Base-by-base conservation (phyloP, 139 green algal genomes). In the Coelastrella sp. region DNA sequence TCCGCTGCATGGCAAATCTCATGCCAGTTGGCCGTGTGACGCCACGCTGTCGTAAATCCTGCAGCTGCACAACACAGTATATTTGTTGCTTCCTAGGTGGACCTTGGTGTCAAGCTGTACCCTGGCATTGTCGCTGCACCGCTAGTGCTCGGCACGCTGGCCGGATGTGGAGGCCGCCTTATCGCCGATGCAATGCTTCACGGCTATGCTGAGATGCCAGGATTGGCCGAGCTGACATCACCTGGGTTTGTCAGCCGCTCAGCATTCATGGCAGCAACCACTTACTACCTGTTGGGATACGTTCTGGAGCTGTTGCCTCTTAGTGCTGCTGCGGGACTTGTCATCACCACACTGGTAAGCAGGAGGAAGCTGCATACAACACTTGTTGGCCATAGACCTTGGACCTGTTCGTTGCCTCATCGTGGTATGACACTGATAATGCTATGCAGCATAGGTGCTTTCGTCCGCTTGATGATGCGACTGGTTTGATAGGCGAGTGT, bases 121-220 rank as follows among this genome's bases (percentile, higher is more conserved):
- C 94, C 94, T 5, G 92, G 92, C 0, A 86, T 94, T 3, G 54
- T 93, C 13, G 90, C 90, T 11, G 94, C 92, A 22, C 91, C 94
- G 0, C 65, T 96, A 4, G 7, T 96, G 3, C 80, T 96, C 7
- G 94, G 94, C 82, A 96, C 92, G 1, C 57, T 96, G 64, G 90
- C 80, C 8, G 94, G 85, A 17, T 89, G 78, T 16, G 94, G 91
- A 54, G 94, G 94, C 74, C 90, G 89, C 20, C 74, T 96, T 23
- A 56, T 92, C 0, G 78, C 88, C 7, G 94, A 96, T 56, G 71
- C 80, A 14, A 68, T 96, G 19, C 20, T 87, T 3, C 47, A 71
- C 22, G 56, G 73, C 85, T 89, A 75, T 57, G 56, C 13, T 58
- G 85, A 60, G 74, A 61, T 89, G 85, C 73, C 85, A 75, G 92